These are phyloP conservation scores for Oenanthe javanica DNA, from an alignment of 140 eudicot species.

Conservation along the genomic window DNA sequence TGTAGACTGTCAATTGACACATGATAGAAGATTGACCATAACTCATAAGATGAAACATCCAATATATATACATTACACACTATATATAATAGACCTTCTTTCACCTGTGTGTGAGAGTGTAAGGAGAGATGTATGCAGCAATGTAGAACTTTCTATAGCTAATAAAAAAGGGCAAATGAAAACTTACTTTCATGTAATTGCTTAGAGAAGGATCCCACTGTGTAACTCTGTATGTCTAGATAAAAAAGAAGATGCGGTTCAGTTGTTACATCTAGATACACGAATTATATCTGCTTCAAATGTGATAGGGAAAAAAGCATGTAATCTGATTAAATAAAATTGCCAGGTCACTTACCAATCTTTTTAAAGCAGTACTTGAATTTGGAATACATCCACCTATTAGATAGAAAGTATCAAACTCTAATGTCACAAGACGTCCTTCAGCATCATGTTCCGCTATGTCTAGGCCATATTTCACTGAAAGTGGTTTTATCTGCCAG, in stretches of 20 bases:
- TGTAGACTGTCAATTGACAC: too few relatives aligned
- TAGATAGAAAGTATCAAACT: constrained; percentile 69
- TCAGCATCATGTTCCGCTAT: constrained; percentile 87
- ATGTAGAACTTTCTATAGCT: background rate
- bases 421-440: constrained; percentile 91
- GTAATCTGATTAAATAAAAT: background rate
- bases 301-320: background rate
- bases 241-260: background rate
- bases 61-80: background rate
- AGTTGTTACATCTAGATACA: background rate
- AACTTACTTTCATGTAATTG: constrained; percentile 74
- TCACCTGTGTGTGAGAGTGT: too few relatives aligned
- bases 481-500: constrained; percentile 73
- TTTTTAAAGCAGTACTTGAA: constrained; percentile 76
- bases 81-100: background rate
- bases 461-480: constrained; percentile 83
- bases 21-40: background rate
- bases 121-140: background rate
- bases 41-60: background rate
- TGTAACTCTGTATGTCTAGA: constrained; percentile 70
- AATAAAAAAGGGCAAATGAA: background rate
- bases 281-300: background rate
- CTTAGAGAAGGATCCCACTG: constrained; percentile 87
- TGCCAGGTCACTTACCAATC: constrained; percentile 54
- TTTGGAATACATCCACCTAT: constrained; percentile 75